Percentiles rank a stretch among this genome's conserved stretches.
phyloP scores from a whole-genome alignment of 2,329 filamentous ascomycete genomes.

The Ascocoryne sarcoides region DNA sequence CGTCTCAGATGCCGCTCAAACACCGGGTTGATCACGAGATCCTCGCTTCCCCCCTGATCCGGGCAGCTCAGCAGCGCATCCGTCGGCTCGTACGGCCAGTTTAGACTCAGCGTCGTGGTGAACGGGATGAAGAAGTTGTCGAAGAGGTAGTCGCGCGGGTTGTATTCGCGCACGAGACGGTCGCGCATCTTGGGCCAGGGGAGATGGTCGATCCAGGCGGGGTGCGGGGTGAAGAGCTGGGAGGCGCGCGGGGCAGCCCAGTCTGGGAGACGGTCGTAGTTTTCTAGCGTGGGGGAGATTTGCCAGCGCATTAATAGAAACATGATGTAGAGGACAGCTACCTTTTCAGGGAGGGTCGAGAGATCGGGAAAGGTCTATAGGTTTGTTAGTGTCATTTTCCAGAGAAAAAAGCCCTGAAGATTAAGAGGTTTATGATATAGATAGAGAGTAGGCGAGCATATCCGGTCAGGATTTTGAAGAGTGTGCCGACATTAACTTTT shows the following conservation, averaged over 20 bases:
- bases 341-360: slow-evolving; percentile 67
- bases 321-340: slow-evolving; percentile 78
- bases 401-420: too few species aligned
- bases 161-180: slow-evolving; percentile 44
- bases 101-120: slow-evolving; percentile 65
- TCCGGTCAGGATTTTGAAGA: too few species aligned
- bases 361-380: slow-evolving; percentile 76
- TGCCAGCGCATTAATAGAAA: slow-evolving; percentile 83
- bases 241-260: slow-evolving; percentile 60
- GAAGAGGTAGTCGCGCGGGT: slow-evolving; percentile 49
- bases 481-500: too few species aligned
- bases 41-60: slow-evolving; percentile 43
- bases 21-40: slow-evolving; percentile 74
- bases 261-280: slow-evolving; percentile 67
- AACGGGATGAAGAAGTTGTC: slow-evolving; percentile 79
- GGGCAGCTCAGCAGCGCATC: slow-evolving; percentile 50
- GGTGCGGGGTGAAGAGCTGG: slow-evolving; percentile 61
- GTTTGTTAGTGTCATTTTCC: too few species aligned
- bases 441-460: too few species aligned
- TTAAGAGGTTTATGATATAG: too few species aligned
- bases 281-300: slow-evolving; percentile 68
- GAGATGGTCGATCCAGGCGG: slow-evolving; percentile 74
- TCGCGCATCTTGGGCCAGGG: slow-evolving; percentile 75
- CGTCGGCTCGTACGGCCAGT: slow-evolving; percentile 74
- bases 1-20: slow-evolving; percentile 74